A percentile compares a stretch with the other conserved stretches of the same genome.
Evolutionary conservation across 345 rosid genomes (phyloP).

Genomic region (Populus pruinosa): DNA sequence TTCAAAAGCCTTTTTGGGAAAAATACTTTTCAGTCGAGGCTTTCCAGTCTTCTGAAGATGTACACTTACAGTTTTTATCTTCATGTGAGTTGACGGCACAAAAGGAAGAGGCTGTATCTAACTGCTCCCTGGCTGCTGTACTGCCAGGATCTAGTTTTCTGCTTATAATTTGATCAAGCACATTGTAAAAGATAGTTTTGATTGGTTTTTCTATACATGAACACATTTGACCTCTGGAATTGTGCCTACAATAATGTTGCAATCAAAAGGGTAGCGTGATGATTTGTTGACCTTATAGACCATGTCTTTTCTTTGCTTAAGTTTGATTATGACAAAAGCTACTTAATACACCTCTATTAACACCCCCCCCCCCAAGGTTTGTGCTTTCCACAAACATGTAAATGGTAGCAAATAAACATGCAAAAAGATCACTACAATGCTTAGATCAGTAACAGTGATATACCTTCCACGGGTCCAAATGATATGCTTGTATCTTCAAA

Average conservation of each 20-base stretch:
- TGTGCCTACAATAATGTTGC: background rate
- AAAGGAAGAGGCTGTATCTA: background rate
- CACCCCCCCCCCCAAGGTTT: background rate
- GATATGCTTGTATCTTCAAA: conserved; percentile 81
- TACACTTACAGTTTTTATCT: background rate
- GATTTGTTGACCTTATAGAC: background rate
- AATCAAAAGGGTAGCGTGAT: background rate
- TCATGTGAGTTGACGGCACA: background rate
- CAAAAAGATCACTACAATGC: conserved; percentile 7
- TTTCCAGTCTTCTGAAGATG: background rate
- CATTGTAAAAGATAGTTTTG: background rate
- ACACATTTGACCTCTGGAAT: background rate
- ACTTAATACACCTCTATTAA: background rate
- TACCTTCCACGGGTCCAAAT: conserved; percentile 96
- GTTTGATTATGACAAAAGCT: background rate
- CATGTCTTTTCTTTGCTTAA: too few species aligned
- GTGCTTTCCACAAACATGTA: background rate
- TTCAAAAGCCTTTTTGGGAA: background rate
- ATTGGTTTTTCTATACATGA: background rate
- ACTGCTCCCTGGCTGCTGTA: background rate
- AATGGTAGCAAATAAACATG: conserved; percentile 18
- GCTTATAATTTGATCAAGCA: background rate
- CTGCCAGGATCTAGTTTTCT: background rate
- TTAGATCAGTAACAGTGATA: conserved; percentile 16
- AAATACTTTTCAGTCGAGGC: background rate